These are phyloP conservation scores for Moniliella sp. DNA, from an alignment of 1,284 basidiomycete species.

Conservation along the genomic window DNA sequence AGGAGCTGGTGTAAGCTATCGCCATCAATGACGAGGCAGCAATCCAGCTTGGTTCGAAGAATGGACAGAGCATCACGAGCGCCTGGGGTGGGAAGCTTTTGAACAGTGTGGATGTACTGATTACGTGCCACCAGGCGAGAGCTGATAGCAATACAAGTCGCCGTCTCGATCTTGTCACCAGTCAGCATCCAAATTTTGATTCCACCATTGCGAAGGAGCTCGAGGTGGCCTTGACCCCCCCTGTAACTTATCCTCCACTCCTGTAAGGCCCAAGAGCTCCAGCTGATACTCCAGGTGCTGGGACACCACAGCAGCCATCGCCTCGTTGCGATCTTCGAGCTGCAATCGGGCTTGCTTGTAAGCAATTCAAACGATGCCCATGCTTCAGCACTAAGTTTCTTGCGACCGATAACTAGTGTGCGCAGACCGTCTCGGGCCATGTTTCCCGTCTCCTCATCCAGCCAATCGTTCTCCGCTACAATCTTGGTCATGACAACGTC, in stretches of 20 bases:
- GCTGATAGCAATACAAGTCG: conserved; percentile 89
- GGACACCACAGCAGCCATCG: conserved; percentile 52
- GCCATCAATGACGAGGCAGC: conserved; percentile 95
- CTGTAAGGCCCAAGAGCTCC: conserved; percentile 77
- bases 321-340: conserved; percentile 48
- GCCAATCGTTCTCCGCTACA: conserved; percentile 90
- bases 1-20: conserved; percentile 83
- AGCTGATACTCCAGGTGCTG: conserved; percentile 66
- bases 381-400: conserved; percentile 48
- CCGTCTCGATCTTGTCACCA: conserved; percentile 96
- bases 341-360: conserved; percentile 57
- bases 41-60: conserved; percentile 76
- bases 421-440: conserved; percentile 92
- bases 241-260: conserved; percentile 94
- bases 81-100: conserved; percentile 66
- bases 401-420: conserved; percentile 74
- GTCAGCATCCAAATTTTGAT: conserved; percentile 99
- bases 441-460: conserved; percentile 92
- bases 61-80: conserved; percentile 80
- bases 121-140: conserved; percentile 84
- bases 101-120: conserved; percentile 90
- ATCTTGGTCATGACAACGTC: conserved; percentile 89
- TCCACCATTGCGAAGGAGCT: conserved; percentile 78
- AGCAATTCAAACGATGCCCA: conserved; percentile 55
- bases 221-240: conserved; percentile 91